Conservation (phyloP, 495 filamentous ascomycete genomes). For the Daldinia caldariorum region DNA sequence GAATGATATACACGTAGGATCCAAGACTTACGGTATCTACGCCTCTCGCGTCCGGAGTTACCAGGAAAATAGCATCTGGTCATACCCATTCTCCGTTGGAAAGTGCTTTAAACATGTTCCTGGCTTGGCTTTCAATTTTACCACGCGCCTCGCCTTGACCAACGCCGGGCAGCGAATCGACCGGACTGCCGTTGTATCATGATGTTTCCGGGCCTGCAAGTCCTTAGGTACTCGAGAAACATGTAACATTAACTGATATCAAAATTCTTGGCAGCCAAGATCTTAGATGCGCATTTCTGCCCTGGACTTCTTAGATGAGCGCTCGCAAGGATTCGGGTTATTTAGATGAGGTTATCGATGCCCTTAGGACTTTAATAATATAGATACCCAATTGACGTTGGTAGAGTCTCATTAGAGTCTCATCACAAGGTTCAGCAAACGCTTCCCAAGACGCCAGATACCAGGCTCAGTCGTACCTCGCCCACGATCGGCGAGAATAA, state of each 20-base stretch:
- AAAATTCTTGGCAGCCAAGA: conserved; percentile 42
- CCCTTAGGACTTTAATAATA: conserved; percentile 1
- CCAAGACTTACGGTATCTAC: conserved; percentile 27
- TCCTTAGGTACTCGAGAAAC: conserved; percentile 13
- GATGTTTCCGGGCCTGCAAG: conserved; percentile 28
- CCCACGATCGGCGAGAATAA: conserved; percentile 29
- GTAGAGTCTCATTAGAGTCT: conserved; percentile 22
- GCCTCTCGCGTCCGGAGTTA: conserved; percentile 33
- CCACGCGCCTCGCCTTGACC: conserved; percentile 35
- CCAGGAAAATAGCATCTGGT: conserved; percentile 28
- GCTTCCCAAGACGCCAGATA: neutral
- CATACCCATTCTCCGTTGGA: conserved; percentile 34
- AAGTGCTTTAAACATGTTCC: conserved; percentile 32
- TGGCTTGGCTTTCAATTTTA: conserved; percentile 39
- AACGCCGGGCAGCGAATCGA: conserved; percentile 33
- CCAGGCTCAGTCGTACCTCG: conserved; percentile 17
- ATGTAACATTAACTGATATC: conserved; percentile 39
- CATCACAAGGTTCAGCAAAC: conserved; percentile 23
- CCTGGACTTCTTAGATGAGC: neutral
- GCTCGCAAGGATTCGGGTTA: neutral
- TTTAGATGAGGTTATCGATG: neutral
- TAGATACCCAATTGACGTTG: neutral
- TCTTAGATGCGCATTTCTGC: conserved; percentile 24
- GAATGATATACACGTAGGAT: conserved; percentile 17
- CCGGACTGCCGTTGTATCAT: conserved; percentile 33